phyloP scores from a whole-genome alignment of 1,284 basidiomycete species.

The Peniophora sp. region DNA sequence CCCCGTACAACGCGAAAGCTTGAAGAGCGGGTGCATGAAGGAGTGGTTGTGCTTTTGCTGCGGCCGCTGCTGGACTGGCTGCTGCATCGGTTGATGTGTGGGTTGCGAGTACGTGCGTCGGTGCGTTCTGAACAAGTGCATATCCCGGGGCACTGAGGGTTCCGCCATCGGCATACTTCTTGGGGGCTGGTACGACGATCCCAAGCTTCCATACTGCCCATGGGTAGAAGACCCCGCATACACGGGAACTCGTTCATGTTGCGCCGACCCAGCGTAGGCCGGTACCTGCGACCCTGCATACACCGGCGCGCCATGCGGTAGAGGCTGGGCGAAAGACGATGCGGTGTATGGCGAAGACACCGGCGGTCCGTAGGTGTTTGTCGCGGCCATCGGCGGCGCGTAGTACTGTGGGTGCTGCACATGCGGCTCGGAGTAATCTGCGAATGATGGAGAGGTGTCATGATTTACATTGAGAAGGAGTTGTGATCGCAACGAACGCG shows the following conservation, averaged over 20 bases:
- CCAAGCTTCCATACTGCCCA: no score
- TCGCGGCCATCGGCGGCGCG: not conserved
- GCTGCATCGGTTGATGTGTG: no score
- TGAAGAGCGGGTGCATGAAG: conserved; percentile 10
- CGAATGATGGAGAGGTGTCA: not conserved
- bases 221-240: no score
- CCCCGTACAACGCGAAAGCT: conserved; percentile 67
- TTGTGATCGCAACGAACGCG: not conserved
- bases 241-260: no score
- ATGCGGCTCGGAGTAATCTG: conserved; percentile 8
- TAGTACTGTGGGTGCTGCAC: not conserved
- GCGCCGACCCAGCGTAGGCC: no score
- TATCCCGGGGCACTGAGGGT: not conserved
- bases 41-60: not conserved
- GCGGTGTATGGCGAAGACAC: not conserved
- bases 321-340: not conserved
- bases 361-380: not conserved
- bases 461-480: not conserved
- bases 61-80: no score
- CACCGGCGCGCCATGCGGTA: not conserved
- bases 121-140: not conserved
- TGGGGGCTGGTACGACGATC: no score
- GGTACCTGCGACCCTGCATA: no score
- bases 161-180: not conserved
- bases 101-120: no score